Base-by-base conservation (phyloP, 2,329 filamentous ascomycete genomes). In the Pyricularia sp. region DNA sequence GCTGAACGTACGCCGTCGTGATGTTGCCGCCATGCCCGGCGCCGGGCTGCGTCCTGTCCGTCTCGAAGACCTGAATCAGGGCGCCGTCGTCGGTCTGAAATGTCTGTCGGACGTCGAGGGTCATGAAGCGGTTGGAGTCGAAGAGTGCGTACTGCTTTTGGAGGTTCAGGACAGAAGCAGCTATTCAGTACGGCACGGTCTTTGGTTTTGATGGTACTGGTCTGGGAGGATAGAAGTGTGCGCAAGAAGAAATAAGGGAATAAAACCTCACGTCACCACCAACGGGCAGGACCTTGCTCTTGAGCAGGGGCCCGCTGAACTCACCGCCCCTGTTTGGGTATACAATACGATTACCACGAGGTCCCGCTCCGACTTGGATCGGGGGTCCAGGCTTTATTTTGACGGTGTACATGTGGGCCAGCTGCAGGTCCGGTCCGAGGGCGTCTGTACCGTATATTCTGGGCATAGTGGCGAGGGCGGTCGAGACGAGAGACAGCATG, bases 61-160 rank as follows among this genome's bases (percentile, higher is more conserved):
- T 68, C 28, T 68, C 66, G 11, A 31, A 68, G 2, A 68, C 66
- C 7, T 63, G 66, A 25, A 68, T 31, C 14, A 30, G 17, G 42
- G 26, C 55, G 26, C 66, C 66, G 66, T 68, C 66, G 66, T 68
- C 66, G 26, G 66, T 68, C 66, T 68, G 14, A 23, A 68, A 26
- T 5, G 66, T 63, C 66, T 68, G 66, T 9, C 66, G 66, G 26
- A 68, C 66, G n/a, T 68, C 66, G n/a, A 58, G 26, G 10, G 50
- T 23, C 66, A 68, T 26, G 26, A 61, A 26, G 55, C n/a, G 50
- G 55, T 68, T 31, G 66, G 28, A 25, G 30, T 68, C 66, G 26
- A 68, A n/a, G 26, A 68, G 66, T 2, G 50, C 66, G 26, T 58
- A 68, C 58, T 61, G 12, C 25, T 50, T 50, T 50, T 36, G 12